Percentiles rank a stretch among this genome's conserved stretches.
phyloP scores from a whole-genome alignment of 345 rosid species.

The Populus simonii region DNA sequence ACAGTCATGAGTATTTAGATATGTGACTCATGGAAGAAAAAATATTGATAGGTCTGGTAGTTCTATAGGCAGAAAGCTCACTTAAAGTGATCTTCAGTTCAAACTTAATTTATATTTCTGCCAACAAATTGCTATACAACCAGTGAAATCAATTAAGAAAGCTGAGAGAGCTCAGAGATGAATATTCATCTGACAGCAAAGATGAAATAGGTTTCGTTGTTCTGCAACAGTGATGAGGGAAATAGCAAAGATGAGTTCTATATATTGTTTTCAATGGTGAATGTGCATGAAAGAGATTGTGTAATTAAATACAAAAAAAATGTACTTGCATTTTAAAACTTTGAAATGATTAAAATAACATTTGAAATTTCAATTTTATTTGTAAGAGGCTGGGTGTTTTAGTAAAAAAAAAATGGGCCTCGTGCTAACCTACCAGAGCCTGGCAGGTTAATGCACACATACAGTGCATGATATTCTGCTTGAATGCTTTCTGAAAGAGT shows the following conservation, averaged over 20 bases:
- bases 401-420: not conserved
- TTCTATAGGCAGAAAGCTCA: not conserved
- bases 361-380: not conserved
- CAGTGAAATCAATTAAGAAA: not conserved
- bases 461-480: constrained; percentile 1
- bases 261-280: not conserved
- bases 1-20: not conserved
- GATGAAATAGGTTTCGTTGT: not conserved
- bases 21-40: not conserved
- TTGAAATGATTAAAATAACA: not conserved
- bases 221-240: not conserved
- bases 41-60: not conserved
- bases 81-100: not conserved
- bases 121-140: not conserved
- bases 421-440: not conserved
- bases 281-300: not conserved
- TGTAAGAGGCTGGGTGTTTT: not conserved
- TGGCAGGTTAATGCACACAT: not conserved
- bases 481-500: constrained; percentile 26
- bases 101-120: not conserved
- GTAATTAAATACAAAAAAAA: not conserved
- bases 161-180: not conserved
- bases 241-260: not conserved
- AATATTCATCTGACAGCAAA: not conserved
- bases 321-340: not conserved